phyloP scores from a whole-genome alignment of 139 green algal genomes.

The Parachlorella kessleri region DNA sequence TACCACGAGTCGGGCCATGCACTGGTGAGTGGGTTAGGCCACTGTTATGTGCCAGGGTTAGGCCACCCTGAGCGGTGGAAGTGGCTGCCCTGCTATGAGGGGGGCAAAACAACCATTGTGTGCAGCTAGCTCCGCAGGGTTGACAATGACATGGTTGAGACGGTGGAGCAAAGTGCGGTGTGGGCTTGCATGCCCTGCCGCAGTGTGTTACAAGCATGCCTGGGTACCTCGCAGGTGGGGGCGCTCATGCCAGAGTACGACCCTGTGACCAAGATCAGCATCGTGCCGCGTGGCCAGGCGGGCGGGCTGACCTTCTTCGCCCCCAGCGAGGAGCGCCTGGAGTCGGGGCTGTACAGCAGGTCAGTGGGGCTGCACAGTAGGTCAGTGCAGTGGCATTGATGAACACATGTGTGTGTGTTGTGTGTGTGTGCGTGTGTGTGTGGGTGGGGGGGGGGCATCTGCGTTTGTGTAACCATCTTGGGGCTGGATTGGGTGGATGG shows the following conservation, averaged over 20 bases:
- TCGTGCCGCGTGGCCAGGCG: conserved; percentile 94
- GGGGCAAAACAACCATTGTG: no score
- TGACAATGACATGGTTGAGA: no score
- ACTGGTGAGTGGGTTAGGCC: conserved; percentile 44
- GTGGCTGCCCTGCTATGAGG: no score
- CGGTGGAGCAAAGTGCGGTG: no score
- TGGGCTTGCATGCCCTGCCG: no score
- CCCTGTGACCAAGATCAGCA: conserved; percentile 98
- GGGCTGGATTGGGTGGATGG: no score
- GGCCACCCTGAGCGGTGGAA: no score
- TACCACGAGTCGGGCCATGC: conserved; percentile 98
- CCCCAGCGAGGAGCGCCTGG: conserved; percentile 88
- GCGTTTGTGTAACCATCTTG: no score
- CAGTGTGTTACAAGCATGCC: no score
- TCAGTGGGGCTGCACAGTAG: neutral
- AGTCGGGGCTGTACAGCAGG: conserved; percentile 86
- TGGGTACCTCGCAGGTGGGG: conserved; percentile 59
- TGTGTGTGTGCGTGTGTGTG: no score
- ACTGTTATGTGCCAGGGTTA: neutral
- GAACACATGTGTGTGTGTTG: conserved; percentile 92
- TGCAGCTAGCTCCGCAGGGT: no score
- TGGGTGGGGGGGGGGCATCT: no score
- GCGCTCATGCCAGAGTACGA: conserved; percentile 99
- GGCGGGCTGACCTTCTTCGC: conserved; percentile 97
- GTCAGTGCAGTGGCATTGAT: conserved; percentile 76